A percentile compares a stretch with the other conserved stretches of the same genome.
Evolutionary conservation across 352 stramenopile species (phyloP).

Genomic region (Phytophthora quininea): DNA sequence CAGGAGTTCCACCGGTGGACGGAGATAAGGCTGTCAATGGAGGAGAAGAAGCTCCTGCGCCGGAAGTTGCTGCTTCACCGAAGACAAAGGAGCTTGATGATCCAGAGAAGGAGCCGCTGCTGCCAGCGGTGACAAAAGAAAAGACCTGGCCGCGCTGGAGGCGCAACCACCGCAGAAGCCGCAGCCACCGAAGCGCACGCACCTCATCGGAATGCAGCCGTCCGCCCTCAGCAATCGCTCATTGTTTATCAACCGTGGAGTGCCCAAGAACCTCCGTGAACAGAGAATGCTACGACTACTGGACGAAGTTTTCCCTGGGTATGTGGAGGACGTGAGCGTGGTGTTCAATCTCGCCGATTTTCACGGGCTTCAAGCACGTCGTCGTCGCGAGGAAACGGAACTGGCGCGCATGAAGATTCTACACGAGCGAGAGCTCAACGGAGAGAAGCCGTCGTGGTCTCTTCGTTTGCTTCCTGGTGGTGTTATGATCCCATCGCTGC

Average conservation of each 20-base stretch:
- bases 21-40: conserved; percentile 11
- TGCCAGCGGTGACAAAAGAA: conserved; percentile 25
- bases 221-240: conserved; percentile 75
- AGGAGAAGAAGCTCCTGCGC: conserved; percentile 10
- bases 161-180: conserved; percentile 10
- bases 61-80: conserved; percentile 13
- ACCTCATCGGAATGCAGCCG: conserved; percentile 85
- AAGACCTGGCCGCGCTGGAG: conserved; percentile 14
- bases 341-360: conserved; percentile 86
- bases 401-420: conserved; percentile 69
- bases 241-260: conserved; percentile 78
- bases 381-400: conserved; percentile 52
- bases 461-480: conserved; percentile 70
- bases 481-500: conserved; percentile 72
- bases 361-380: conserved; percentile 59
- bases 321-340: conserved; percentile 81
- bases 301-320: conserved; percentile 82
- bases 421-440: conserved; percentile 41
- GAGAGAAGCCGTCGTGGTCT: conserved; percentile 63
- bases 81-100: conserved; percentile 20
- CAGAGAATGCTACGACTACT: conserved; percentile 79
- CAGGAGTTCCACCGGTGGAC: conserved; percentile 19
- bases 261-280: conserved; percentile 78
- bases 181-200: conserved; percentile 36
- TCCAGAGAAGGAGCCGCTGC: conserved; percentile 26